Base-by-base conservation (phyloP, 2,329 filamentous ascomycete genomes). In the Pseudogymnoascus destructans region DNA sequence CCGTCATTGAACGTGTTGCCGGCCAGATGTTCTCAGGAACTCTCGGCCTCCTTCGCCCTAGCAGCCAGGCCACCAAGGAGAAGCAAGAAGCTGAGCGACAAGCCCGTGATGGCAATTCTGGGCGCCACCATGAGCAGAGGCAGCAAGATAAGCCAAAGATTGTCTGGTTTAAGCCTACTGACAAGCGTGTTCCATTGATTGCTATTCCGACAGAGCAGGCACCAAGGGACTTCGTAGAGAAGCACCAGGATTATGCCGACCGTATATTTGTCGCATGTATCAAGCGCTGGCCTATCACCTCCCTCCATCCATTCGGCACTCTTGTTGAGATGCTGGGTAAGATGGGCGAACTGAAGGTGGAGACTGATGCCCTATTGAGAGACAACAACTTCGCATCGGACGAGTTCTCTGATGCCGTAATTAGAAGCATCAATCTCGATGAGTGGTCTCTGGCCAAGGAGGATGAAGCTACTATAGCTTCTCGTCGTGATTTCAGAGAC, bases 1-100 rank as follows among this genome's bases (percentile, higher is more conserved):
- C 93, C 19, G 93, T 98, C 65, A 88, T 98, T 68, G 93, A 98
- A 74, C 90, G 93, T 70, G 89, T 96, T 65, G 87, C 93, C 57
- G 93, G 93, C 9, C 93, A 98, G 72, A 98, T 97, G 92, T 98
- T 98, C 73, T 97, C 93, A 35, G 93, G 90, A 62, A 96, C 92
- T 17, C 82, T 98, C 36, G 93, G 93, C 63, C 80, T 98, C 59
- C 81, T 98, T 36, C 89, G 93, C 57, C 93, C 93, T 21, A 96
- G 91, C 75, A 96, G 91, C 75, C 93, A 97, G 75, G 93, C 93
- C 56, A 98, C 93, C 59, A 98, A 97, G 76, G 93, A 98, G 77
- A 97, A 97, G 77, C 93, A 98, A 72, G 93, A 98, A 72, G 93
- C 93, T 46, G 93, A 98, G 76, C 85, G 93, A 63, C 86, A 88